Evolutionary conservation across 2,329 filamentous ascomycete species (phyloP).

Genomic region (Coniochaeta sp.): DNA sequence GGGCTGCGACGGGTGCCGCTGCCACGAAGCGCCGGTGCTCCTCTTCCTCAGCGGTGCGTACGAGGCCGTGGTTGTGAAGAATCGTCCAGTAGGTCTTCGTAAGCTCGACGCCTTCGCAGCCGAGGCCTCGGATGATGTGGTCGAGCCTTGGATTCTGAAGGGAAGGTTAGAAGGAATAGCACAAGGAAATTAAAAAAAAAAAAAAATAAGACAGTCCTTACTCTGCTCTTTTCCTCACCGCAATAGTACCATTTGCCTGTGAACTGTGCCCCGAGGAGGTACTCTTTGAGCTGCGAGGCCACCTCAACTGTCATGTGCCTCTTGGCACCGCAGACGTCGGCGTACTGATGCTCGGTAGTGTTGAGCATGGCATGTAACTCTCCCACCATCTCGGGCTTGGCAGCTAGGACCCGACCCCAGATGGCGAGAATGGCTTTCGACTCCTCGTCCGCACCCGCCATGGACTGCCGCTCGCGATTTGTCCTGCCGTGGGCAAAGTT

Average conservation of each 20-base stretch:
- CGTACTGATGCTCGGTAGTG: slow-evolving; percentile 9
- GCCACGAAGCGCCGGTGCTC: slow-evolving; percentile 8
- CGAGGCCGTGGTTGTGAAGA: slow-evolving; percentile 5
- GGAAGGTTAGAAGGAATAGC: too few species aligned
- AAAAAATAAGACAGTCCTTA: slow-evolving; percentile 3
- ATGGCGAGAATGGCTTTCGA: slow-evolving; percentile 12
- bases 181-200: too few species aligned
- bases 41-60: slow-evolving; percentile 14
- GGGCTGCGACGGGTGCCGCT: background rate
- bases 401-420: slow-evolving; percentile 11
- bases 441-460: slow-evolving; percentile 10
- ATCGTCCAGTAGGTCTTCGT: slow-evolving; percentile 14
- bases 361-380: slow-evolving; percentile 13
- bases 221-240: slow-evolving; percentile 9
- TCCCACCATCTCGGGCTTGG: slow-evolving; percentile 5
- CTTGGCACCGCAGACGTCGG: slow-evolving; percentile 13
- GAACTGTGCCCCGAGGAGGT: slow-evolving; percentile 9
- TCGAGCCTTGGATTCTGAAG: slow-evolving; percentile 9
- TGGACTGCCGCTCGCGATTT: slow-evolving; percentile 15
- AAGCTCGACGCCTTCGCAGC: slow-evolving; percentile 10
- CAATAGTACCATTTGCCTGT: slow-evolving; percentile 13
- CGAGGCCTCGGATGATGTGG: slow-evolving; percentile 11
- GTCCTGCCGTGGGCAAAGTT: slow-evolving; percentile 15
- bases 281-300: slow-evolving; percentile 6
- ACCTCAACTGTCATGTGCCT: slow-evolving; percentile 3